phyloP scores from a whole-genome alignment of 202 grass and related monocot genomes.

The Digitaria exilis region DNA sequence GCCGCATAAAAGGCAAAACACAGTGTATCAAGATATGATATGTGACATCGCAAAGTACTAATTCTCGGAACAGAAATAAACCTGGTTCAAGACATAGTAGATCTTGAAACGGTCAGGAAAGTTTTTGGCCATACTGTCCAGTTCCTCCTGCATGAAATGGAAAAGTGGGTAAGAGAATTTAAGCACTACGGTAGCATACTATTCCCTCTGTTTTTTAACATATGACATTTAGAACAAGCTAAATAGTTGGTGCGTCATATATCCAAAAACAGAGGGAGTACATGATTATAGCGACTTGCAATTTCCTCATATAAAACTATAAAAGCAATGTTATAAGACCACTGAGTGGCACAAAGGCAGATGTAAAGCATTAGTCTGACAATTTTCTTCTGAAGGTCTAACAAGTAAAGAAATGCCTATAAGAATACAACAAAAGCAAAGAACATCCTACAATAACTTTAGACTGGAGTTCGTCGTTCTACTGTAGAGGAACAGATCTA shows the following conservation, averaged over 20 bases:
- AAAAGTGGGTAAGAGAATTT: constrained; percentile 14
- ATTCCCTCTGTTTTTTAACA: no score
- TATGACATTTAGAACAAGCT: not conserved
- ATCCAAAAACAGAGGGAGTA: not conserved
- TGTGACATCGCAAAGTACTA: not conserved
- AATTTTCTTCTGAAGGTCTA: constrained; percentile 13
- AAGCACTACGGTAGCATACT: not conserved
- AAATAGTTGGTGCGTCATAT: not conserved
- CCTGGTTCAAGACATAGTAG: constrained; percentile 89
- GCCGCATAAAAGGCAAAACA: not conserved
- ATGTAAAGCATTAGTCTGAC: not conserved
- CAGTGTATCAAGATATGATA: not conserved
- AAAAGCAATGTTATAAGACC: not conserved
- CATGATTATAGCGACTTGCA: not conserved
- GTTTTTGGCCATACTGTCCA: constrained; percentile 58
- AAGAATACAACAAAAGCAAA: not conserved
- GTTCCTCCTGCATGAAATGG: constrained; percentile 64
- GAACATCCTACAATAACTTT: not conserved
- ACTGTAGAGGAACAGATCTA: not conserved
- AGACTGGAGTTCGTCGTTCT: not conserved
- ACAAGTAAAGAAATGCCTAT: not conserved
- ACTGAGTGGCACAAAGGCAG: not conserved
- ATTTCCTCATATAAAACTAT: not conserved
- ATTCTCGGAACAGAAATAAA: constrained; percentile 33
- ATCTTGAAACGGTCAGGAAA: constrained; percentile 78